Conservation (phyloP, 176 grass and related monocot genomes). For the Neostapfia colusana region DNA sequence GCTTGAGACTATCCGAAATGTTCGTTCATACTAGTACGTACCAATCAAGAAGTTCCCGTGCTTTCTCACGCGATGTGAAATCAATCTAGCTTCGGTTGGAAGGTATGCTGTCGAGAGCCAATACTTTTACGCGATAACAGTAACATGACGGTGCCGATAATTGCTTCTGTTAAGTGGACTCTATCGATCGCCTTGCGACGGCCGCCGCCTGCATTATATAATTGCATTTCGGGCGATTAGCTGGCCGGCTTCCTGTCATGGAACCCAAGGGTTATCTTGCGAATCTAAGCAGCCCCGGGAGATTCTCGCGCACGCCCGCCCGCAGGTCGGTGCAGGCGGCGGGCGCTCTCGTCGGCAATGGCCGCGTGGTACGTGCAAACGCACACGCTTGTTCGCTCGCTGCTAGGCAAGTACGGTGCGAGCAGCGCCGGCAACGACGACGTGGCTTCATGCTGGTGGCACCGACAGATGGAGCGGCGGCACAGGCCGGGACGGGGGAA, state of each 20-base stretch:
- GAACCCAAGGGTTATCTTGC: conserved; percentile 31
- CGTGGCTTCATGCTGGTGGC: conserved; percentile 26
- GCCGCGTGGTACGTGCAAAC: too few species aligned
- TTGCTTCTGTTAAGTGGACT: conserved; percentile 49
- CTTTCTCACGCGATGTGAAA: not conserved
- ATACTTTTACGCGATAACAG: not conserved
- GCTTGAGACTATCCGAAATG: not conserved
- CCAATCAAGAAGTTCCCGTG: too few species aligned
- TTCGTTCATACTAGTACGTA: conserved; percentile 1
- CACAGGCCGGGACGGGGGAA: not conserved
- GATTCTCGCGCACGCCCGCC: not conserved
- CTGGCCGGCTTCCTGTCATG: conserved; percentile 27
- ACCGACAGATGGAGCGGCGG: not conserved
- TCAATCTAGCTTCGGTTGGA: not conserved
- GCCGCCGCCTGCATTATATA: conserved; percentile 34
- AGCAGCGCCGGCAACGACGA: not conserved
- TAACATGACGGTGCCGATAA: conserved; percentile 14
- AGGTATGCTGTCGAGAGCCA: not conserved
- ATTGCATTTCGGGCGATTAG: conserved; percentile 16
- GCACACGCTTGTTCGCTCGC: too few species aligned
- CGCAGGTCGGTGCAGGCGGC: not conserved
- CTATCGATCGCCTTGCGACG: too few species aligned
- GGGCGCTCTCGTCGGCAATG: not conserved
- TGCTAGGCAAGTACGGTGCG: too few species aligned
- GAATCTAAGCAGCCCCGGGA: conserved; percentile 21